Evolutionary conservation across 2,329 filamentous ascomycete species (phyloP).

Genomic region (Septoria petroselini): DNA sequence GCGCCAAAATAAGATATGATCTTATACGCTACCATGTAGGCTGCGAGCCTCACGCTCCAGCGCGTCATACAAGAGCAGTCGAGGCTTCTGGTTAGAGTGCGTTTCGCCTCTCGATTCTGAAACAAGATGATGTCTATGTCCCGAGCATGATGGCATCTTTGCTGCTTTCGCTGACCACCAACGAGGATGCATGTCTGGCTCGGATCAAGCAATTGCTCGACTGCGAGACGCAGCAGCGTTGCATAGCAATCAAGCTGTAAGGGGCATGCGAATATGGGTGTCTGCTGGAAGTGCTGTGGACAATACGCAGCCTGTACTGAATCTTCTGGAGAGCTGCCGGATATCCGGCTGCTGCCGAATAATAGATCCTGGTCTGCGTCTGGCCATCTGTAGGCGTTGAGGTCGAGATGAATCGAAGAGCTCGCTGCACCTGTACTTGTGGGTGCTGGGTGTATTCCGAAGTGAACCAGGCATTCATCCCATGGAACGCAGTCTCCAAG

Average conservation of each 20-base stretch:
- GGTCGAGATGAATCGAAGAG: too few species aligned
- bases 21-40: conserved; percentile 10
- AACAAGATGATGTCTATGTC: conserved; percentile 11
- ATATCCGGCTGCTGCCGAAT: not conserved
- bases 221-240: not conserved
- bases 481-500: too few species aligned
- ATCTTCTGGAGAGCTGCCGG: not conserved
- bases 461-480: too few species aligned
- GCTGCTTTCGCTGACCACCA: not conserved
- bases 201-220: not conserved
- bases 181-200: not conserved
- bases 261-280: not conserved
- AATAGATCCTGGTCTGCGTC: too few species aligned
- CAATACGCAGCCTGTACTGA: not conserved
- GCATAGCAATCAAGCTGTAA: conserved; percentile 1
- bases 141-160: not conserved
- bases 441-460: too few species aligned
- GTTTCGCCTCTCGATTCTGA: conserved; percentile 10
- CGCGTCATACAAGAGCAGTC: conserved; percentile 7
- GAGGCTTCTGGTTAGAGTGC: conserved; percentile 3
- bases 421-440: too few species aligned
- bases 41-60: not conserved
- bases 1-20: conserved; percentile 6
- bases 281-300: not conserved
- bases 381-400: too few species aligned